Evolutionary conservation across 495 filamentous ascomycete genomes (phyloP), one percentile per base, ranked within the genome.

Genomic region (Parathielavia hyrcaniae): DNA sequence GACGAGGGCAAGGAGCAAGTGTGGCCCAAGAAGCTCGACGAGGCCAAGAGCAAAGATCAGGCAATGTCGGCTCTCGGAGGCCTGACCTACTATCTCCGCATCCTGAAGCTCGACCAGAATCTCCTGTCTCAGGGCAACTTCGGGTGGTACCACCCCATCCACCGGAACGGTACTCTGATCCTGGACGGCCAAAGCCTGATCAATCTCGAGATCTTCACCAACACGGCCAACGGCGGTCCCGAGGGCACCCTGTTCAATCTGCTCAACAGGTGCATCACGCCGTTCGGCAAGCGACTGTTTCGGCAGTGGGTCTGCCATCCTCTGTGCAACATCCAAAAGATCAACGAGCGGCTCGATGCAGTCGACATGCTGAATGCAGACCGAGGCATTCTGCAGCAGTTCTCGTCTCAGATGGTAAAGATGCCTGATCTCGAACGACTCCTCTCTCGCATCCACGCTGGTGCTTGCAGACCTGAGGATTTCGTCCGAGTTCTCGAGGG

Each of bases 301-400:
- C 86, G 91, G 40, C 91, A 96, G 70, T 99, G 95, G 95, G 87
- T 97, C 4, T 97, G 93, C 73, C 95, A 97, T 64, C 95, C 95
- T 0, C 78, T 99, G 34, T 87, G 89, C 59, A 88, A 97, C 73
- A 81, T 87, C 19, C 72, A 79, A 20, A 88, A 85, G 71, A 96
- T 97, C 76, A 95, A 97, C 67, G 89, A 93, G 50, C 79, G 95
- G n/a, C 74, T 99, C 8, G 95, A 99, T 72, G 93, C 95, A 6
- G 91, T 99, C 13, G 95, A 97, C 59, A 84, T 90, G 61, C 72
- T 99, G 10, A 97, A 96, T 59, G 85, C 88, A 1, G 89, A 96
- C 65, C 77, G 80, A 1, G 83, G 77, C 46, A 73, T 92, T 36
- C 87, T 86, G 16, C 89, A 95, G 59, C 82, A 87, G 54, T 93